Evolutionary conservation across 106 monocot species (phyloP), one percentile per base, ranked within the genome.

Genomic region (Apostasia shenzhenica): DNA sequence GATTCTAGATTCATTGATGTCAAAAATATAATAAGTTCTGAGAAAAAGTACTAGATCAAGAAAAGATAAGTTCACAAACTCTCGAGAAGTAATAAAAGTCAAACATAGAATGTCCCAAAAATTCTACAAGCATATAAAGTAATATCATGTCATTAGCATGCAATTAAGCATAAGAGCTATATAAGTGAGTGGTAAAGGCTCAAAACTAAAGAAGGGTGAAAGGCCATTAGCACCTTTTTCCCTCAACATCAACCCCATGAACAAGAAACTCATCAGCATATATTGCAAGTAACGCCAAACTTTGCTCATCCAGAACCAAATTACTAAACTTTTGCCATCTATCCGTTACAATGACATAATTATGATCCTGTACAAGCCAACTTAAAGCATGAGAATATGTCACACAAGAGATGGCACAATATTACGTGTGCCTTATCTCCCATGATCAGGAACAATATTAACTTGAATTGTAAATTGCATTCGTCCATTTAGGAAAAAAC

Each of bases 231-330:
- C 38, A 93, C 95, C 86, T 97, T 89, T 97, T 97, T 13, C 95
- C 95, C 68, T 97, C 92, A 64, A 97, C 92, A 85, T 92, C 95
- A 77, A 97, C 95, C 72, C 95, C 95, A 74, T 97, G 95, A 60
- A 97, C 89, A 66, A 97, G 81, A 81, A 92, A 97, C 43, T 97
- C 92, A 81, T 92, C 95, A 77, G 86, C 83, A 81, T 75, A 92
- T 3, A 72, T 60, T 42, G 89, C 77, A 57, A 97, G 80, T 48
- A 76, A 71, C 41, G 50, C 71, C 72, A 97, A 77, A 59, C 75
- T 89, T 70, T 80, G 57, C 67, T 91, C 84, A 63, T 92, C 80
- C 61, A 97, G 38, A 76, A 79, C 69, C 37, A 97, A 80, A 81
- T 97, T 81, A 72, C 77, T 89, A 56, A 87, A 97, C 63, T 88